Evolutionary conservation across 148 eudicot genomes (phyloP).

Genomic region (Amaranthus hypochondriacus): DNA sequence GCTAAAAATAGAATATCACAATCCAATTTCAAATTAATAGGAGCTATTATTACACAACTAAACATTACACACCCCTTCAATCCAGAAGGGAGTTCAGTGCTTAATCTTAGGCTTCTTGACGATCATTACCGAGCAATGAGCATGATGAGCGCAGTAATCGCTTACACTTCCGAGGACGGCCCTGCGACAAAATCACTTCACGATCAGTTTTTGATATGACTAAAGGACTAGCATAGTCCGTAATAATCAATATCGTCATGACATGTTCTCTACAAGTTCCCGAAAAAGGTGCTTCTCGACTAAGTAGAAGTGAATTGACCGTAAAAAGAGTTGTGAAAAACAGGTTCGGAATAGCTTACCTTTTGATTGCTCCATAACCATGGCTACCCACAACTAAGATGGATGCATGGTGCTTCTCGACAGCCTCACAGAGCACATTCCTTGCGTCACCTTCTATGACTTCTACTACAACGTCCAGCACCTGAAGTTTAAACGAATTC

Average conservation of each 20-base stretch:
- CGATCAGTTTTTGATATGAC: background rate
- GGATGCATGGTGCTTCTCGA: slow-evolving; percentile 66
- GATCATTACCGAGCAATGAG: slow-evolving; percentile 71
- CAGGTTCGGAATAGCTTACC: slow-evolving; percentile 29
- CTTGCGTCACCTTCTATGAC: slow-evolving; percentile 72
- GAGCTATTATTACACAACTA: slow-evolving; percentile 12
- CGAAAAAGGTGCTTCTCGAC: background rate
- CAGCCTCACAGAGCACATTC: slow-evolving; percentile 75
- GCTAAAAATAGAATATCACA: background rate
- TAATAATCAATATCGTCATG: background rate
- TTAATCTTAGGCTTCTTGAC: slow-evolving; percentile 67
- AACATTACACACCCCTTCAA: background rate
- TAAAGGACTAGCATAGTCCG: background rate
- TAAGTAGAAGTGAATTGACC: too few species aligned
- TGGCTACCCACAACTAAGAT: slow-evolving; percentile 77
- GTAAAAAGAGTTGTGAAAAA: too few species aligned
- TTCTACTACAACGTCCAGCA: slow-evolving; percentile 42
- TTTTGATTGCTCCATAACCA: slow-evolving; percentile 77
- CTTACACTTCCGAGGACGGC: slow-evolving; percentile 87
- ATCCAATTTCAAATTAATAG: background rate
- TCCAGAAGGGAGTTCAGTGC: slow-evolving; percentile 20
- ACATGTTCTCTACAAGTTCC: background rate
- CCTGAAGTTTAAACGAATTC: slow-evolving; percentile 26
- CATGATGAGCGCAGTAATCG: slow-evolving; percentile 85
- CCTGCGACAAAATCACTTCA: slow-evolving; percentile 20